Conservation (phyloP, 805 yeast genomes). For the Metschnikowia cubensis region DNA sequence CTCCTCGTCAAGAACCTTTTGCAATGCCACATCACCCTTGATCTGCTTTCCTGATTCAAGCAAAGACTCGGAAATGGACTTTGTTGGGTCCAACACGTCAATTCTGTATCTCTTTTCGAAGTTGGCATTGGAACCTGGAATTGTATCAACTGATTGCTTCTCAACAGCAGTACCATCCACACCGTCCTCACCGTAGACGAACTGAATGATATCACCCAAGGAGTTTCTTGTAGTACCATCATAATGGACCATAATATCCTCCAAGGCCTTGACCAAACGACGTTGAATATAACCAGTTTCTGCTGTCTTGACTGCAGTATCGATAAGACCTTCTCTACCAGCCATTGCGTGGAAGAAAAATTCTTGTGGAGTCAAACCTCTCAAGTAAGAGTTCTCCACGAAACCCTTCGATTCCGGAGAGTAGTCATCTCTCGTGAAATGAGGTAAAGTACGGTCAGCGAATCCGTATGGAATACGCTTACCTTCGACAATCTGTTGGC, state of each 20-base stretch:
- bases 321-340: slow-evolving; percentile 99
- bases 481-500: slow-evolving; percentile 99
- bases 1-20: slow-evolving; percentile 77
- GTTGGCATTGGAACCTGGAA: slow-evolving; percentile 83
- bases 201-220: slow-evolving; percentile 92
- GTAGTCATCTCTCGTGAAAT: slow-evolving; percentile 96
- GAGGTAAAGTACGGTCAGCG: slow-evolving; percentile 94
- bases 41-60: slow-evolving; percentile 90
- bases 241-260: slow-evolving; percentile 95
- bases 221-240: slow-evolving; percentile 99
- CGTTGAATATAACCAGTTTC: slow-evolving; percentile 99
- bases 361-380: slow-evolving; percentile 95
- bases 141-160: slow-evolving; percentile 90
- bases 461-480: slow-evolving; percentile 98
- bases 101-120: slow-evolving; percentile 83
- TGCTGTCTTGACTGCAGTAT: slow-evolving; percentile 98
- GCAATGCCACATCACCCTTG: slow-evolving; percentile 82
- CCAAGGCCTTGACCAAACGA: slow-evolving; percentile 94
- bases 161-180: slow-evolving; percentile 97
- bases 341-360: slow-evolving; percentile 97
- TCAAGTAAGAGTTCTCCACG: slow-evolving; percentile 90
- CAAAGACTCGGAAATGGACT: slow-evolving; percentile 62
- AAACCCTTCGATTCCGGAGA: slow-evolving; percentile 98
- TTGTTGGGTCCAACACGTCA: slow-evolving; percentile 69
- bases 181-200: slow-evolving; percentile 98